Conservation (phyloP, 129 eudicot genomes). For the Centrapalus pauciflorus region DNA sequence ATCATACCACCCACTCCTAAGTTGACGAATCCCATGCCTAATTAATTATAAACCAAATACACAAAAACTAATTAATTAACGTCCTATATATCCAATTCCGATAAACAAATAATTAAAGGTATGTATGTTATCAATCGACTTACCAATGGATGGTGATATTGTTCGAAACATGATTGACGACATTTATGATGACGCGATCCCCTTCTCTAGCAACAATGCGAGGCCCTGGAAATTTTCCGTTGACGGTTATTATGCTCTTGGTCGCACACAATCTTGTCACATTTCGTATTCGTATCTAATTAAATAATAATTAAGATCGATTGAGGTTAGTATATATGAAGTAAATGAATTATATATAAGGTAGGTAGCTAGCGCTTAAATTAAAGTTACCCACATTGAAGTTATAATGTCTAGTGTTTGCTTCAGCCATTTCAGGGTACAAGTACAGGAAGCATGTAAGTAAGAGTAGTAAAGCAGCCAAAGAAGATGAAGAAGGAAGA, state of each 20-base stretch:
- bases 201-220: slow-evolving; percentile 59
- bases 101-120: background rate
- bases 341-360: background rate
- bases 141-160: slow-evolving; percentile 68
- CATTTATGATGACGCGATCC: slow-evolving; percentile 48
- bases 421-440: slow-evolving; percentile 7
- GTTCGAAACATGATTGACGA: slow-evolving; percentile 49
- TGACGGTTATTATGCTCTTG: slow-evolving; percentile 52
- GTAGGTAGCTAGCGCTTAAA: too few species aligned
- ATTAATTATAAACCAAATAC: too few species aligned
- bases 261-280: slow-evolving; percentile 61
- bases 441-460: slow-evolving; percentile 16
- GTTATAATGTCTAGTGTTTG: slow-evolving; percentile 44
- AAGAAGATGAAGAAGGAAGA: slow-evolving; percentile 12
- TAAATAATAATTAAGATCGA: background rate
- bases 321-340: background rate
- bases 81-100: background rate
- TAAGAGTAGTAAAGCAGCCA: slow-evolving; percentile 16
- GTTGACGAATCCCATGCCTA: slow-evolving; percentile 78
- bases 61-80: background rate
- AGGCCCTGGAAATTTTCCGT: slow-evolving; percentile 61
- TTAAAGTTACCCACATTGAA: slow-evolving; percentile 39
- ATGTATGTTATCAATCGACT: background rate
- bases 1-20: slow-evolving; percentile 64
- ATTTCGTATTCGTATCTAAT: slow-evolving; percentile 52